Evolutionary conservation across 2,329 filamentous ascomycete species (phyloP).

Genomic region (Corinectria fuckeliana): DNA sequence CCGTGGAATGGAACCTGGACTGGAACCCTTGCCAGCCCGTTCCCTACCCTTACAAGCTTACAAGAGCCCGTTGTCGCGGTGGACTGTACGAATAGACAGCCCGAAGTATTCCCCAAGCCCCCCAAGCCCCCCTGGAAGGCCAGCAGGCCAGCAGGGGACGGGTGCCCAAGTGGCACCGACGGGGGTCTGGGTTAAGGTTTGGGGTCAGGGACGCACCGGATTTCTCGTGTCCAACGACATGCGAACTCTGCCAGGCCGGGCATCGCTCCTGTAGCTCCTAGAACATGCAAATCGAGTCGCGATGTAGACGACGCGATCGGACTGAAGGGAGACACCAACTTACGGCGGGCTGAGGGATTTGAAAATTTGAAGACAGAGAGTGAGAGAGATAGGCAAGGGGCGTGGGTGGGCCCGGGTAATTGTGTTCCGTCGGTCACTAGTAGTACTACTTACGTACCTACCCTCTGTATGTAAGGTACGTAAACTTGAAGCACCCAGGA

Average conservation of each 20-base stretch:
- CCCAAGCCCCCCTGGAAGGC: constrained; percentile 27
- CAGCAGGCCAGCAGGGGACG: constrained; percentile 29
- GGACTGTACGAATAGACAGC: not conserved
- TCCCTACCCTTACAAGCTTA: too few species aligned
- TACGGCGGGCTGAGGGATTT: not conserved
- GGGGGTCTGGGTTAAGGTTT: constrained; percentile 22
- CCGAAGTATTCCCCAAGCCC: constrained; percentile 23
- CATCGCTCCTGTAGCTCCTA: not conserved
- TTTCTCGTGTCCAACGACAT: constrained; percentile 15
- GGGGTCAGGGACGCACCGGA: constrained; percentile 15
- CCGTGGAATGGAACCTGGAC: too few species aligned
- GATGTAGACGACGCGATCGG: not conserved
- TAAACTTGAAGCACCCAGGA: not conserved
- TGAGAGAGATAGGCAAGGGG: constrained; percentile 14
- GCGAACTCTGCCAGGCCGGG: not conserved
- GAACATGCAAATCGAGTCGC: not conserved
- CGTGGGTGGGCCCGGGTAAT: constrained; percentile 10
- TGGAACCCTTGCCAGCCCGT: constrained; percentile 38
- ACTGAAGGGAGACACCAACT: not conserved
- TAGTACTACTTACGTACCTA: not conserved
- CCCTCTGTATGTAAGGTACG: not conserved
- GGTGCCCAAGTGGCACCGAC: constrained; percentile 30
- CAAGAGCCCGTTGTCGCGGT: constrained; percentile 35
- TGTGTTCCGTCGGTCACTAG: not conserved
- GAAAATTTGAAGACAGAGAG: not conserved